Base-by-base conservation (phyloP, 345 rosid genomes). In the Carallia brachiata region DNA sequence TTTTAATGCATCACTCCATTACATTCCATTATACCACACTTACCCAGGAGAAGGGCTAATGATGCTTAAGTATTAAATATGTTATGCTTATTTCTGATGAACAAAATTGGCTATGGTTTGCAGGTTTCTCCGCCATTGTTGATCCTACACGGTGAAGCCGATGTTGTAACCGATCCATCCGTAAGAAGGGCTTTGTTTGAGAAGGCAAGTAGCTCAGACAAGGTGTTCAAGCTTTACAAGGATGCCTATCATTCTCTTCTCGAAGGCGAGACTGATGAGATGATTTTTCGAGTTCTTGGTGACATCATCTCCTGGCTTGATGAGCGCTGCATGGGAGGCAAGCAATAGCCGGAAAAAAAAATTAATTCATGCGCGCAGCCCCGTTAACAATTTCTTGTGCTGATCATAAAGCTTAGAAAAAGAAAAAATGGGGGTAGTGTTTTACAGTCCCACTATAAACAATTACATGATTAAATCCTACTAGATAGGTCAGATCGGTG, bases 271-370 rank as follows among this genome's bases (percentile, higher is more conserved):
- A 86, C 98, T 2, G 99, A 95, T 66, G 96, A 90, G 13, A 71
- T 70, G 78, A 90, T 92, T 63, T 75, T 82, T 23, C 88, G 74
- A 77, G 99, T 92, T 75, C 81, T 92, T 23, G 52, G 64, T 6
- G 94, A 92, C 73, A 89, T 95, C n/a, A 74, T 88, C 77, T 78
- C 81, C 5, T 95, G 99, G 99, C 93, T 95, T 16, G 84, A 92
- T 8, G 67, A 83, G 5, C 97, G 80, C 67, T 68, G 78, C 73
- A 61, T 32, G 2, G 6, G 15, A 19, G 15, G 32, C 36, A 17
- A 36, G 23, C 16, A 39, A 12, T 40, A 68, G 53, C n/a, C 44
- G 12, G 1, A 23, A 52, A 40, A 23, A 23, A 18, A 18, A n/a
- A 12, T 12, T 44, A 15, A 44, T 44, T 44, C 16, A 12, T 12